Evolutionary conservation across 768 basidiomycete genomes (phyloP), one percentile per base, ranked within the genome.

Genomic region (Lactarius sanguifluus): DNA sequence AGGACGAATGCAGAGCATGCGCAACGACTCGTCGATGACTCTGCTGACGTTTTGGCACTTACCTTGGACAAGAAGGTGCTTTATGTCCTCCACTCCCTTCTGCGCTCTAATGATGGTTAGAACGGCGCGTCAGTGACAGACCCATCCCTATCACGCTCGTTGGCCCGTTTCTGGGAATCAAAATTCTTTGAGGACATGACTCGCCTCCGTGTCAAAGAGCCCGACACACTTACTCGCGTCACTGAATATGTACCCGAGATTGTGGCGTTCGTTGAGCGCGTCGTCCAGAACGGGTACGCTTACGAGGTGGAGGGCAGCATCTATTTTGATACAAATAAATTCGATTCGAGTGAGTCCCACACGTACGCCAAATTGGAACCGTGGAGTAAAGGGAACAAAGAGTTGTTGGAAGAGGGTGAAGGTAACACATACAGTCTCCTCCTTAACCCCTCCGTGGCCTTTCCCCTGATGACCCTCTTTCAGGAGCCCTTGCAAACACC

Each of bases 241-340:
- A 96, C 96, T 1, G 97, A 98, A 77, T 99, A 94, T 76, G 89
- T 99, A 9, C 93, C 95, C 4, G 96, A 98, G 78, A 92, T 98
- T 69, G 92, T 95, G 59, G 77, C 84, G 5, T 99, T 95, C 75
- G 90, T 98, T 45, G 84, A 94, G 74, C 80, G 84, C 30, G 92
- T 98, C 74, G 80, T 97, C 66, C 78, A 84, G 62, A 96, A 96
- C 65, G 96, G 96, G 0, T 97, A 88, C 73, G 94, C 74, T 15
- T 91, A 91, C 73, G 86, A 80, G 60, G 80, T 79, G n/a, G 83
- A 84, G 68, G 94, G 94, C 18, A 94, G 90, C 76, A 86, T 98
- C 34, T 98, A 96, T 78, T 98, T 98, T 72, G 91, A 97, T 76
- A 96, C 93, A 0, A 78, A 78, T 57, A 83, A 84, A 45, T 98